Percentiles rank a stretch among this genome's conserved stretches.
Conservation (phyloP, 176 grass and related monocot genomes). For the Hsuehochloa calcarea region DNA sequence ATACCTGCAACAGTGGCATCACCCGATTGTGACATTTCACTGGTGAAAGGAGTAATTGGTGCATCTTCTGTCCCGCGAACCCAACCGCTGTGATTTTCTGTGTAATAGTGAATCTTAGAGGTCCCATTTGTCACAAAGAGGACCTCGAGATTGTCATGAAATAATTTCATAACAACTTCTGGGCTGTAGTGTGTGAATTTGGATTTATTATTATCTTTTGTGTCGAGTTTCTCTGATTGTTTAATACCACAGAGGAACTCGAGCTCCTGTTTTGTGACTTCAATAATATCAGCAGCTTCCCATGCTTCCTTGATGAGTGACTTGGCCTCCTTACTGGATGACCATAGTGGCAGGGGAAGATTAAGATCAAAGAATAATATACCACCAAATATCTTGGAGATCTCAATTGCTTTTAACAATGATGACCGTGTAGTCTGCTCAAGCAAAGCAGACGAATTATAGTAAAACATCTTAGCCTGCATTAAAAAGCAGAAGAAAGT, state of each 20-base stretch:
- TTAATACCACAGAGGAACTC: constrained; percentile 71
- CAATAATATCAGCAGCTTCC: constrained; percentile 67
- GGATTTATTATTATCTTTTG: constrained; percentile 30
- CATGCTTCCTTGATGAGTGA: constrained; percentile 65
- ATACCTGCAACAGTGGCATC: constrained; percentile 90
- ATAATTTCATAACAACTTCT: constrained; percentile 63
- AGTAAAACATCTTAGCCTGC: constrained; percentile 96
- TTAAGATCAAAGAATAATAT: constrained; percentile 80
- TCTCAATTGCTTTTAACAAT: constrained; percentile 57
- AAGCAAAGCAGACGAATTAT: constrained; percentile 74
- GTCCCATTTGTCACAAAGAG: constrained; percentile 90
- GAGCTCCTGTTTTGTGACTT: constrained; percentile 75
- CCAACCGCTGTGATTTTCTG: constrained; percentile 49
- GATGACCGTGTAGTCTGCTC: constrained; percentile 45
- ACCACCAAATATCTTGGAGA: constrained; percentile 64
- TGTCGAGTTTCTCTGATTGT: constrained; percentile 42
- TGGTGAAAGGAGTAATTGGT: constrained; percentile 65
- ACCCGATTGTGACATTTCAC: constrained; percentile 78
- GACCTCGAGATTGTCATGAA: constrained; percentile 68
- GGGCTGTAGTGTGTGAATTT: constrained; percentile 66
- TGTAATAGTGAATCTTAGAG: constrained; percentile 87
- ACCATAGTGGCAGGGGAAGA: constrained; percentile 74
- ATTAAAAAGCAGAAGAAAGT: constrained; percentile 34
- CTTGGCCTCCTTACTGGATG: constrained; percentile 58
- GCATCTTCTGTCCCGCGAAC: constrained; percentile 74